Base-by-base conservation (phyloP, 257 asterid species). In the Solanum medicagineum region DNA sequence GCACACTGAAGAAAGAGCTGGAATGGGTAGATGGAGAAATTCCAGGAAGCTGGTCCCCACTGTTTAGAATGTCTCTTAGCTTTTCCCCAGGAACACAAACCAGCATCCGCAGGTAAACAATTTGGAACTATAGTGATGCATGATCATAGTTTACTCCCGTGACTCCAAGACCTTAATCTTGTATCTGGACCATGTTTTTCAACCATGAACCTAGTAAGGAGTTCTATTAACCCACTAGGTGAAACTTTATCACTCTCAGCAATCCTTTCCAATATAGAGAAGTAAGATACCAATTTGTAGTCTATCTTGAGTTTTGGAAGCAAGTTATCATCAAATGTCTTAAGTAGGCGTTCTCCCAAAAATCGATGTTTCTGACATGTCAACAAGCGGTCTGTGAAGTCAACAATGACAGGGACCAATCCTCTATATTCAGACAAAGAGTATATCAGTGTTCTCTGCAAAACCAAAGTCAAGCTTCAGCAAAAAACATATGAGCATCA, bases 81-180 rank as follows among this genome's bases (percentile, higher is more conserved):
- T 93, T 94, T 92, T 92, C 93, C 77, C 99, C 99, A 47, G 98
- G 98, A 86, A 95, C 84, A 87, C 98, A 95, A 40, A 94, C 88
- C 88, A 96, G 92, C 97, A 96, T 91, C 79, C n/a, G n/a, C n/a
- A n/a, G n/a, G n/a, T n/a, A 87, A 95, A 93, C 87, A 96, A 89
- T 84, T 92, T 92, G 81, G 99, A 96, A 90, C 98, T 91, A 73
- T 85, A 91, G 88, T 92, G 98, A 91, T 95, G 92, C 82, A 92
- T 89, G 84, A 96, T 89, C 97, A 95, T 90, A n/a, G 95, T 93
- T 91, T 92, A 92, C 95, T 93, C 75, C 98, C 99, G 70, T 90
- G 95, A 79, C 87, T 88, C 99, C 99, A 96, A 77, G 98, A 96
- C 89, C 88, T 92, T 85, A 95, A 87, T 73, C 97, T 97, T 53